phyloP scores from a whole-genome alignment of 345 rosid genomes.

The Cardamine resedifolia region DNA sequence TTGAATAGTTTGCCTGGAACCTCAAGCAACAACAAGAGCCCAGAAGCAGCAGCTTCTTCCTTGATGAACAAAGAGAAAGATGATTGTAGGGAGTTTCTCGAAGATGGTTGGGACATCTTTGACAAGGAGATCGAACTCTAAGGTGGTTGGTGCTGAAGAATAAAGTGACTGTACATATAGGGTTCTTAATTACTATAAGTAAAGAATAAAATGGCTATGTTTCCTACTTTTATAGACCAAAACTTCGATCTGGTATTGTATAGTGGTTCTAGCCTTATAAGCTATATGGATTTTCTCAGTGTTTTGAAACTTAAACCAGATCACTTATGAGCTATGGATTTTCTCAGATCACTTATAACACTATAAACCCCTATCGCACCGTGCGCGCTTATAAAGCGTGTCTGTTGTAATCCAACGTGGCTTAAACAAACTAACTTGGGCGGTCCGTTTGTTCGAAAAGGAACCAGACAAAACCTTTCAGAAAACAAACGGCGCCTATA shows the following conservation, averaged over 20 bases:
- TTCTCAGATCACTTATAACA: too few species aligned
- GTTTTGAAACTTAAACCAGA: not conserved
- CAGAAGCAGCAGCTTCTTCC: slow-evolving; percentile 30
- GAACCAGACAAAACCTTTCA: too few species aligned
- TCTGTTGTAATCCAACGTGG: too few species aligned
- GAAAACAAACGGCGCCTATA: too few species aligned
- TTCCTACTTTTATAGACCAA: not conserved
- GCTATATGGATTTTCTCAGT: not conserved
- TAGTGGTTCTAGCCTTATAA: slow-evolving; percentile 7
- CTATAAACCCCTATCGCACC: too few species aligned
- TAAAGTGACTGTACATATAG: slow-evolving; percentile 16
- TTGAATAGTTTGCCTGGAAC: slow-evolving; percentile 21
- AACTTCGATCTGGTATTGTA: not conserved
- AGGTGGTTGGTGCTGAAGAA: slow-evolving; percentile 23
- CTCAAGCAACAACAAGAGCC: slow-evolving; percentile 23
- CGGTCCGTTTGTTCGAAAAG: too few species aligned
- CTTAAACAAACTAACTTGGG: too few species aligned
- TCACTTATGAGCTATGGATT: not conserved
- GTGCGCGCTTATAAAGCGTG: too few species aligned
- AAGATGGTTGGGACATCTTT: slow-evolving; percentile 70
- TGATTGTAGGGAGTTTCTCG: slow-evolving; percentile 40
- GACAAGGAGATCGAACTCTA: slow-evolving; percentile 30
- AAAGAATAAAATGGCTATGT: slow-evolving; percentile 18
- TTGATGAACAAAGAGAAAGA: slow-evolving; percentile 5
- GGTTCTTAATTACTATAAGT: not conserved